phyloP scores from a whole-genome alignment of 2,329 filamentous ascomycete species.

The Colletotrichum tanaceti region DNA sequence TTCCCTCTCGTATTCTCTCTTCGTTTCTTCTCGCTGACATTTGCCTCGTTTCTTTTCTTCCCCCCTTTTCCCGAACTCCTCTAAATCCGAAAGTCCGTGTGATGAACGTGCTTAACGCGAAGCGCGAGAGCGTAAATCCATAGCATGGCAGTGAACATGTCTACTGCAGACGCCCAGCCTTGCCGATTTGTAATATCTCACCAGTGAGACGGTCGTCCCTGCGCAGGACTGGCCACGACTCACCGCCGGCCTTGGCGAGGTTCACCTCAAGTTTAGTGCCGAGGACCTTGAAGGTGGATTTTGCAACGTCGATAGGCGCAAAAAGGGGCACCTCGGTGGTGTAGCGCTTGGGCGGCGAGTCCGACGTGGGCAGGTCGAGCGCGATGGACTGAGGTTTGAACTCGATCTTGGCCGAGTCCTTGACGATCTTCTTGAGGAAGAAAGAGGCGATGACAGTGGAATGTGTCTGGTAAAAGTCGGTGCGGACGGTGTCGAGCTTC shows the following conservation, averaged over 20 bases:
- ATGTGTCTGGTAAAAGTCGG: slow-evolving; percentile 95
- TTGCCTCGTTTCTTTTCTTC: neutral
- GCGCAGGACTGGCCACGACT: slow-evolving; percentile 86
- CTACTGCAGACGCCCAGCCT: slow-evolving; percentile 68
- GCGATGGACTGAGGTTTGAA: slow-evolving; percentile 73
- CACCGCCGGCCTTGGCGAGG: slow-evolving; percentile 76
- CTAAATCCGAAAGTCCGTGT: neutral
- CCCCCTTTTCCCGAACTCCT: neutral
- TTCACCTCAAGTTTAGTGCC: slow-evolving; percentile 90
- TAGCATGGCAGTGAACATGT: neutral
- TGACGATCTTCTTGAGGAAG: slow-evolving; percentile 97
- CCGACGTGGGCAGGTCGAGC: slow-evolving; percentile 87
- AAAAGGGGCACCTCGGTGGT: slow-evolving; percentile 79
- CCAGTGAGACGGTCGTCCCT: slow-evolving; percentile 76
- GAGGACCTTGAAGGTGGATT: slow-evolving; percentile 83
- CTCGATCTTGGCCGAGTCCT: slow-evolving; percentile 77
- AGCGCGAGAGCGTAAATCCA: neutral
- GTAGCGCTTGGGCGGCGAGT: slow-evolving; percentile 82
- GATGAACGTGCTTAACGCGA: neutral
- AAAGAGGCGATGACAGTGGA: slow-evolving; percentile 88
- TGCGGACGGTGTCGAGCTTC: slow-evolving; percentile 79
- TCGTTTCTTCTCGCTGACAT: slow-evolving; percentile 13
- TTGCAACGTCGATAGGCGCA: slow-evolving; percentile 78
- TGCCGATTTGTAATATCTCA: slow-evolving; percentile 90
- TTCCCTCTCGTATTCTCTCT: neutral